Percentiles rank a stretch among this genome's conserved stretches.
These are phyloP conservation scores for Leptographium galeiforme DNA, from an alignment of 2,329 filamentous ascomycete genomes.

Conservation along the genomic window DNA sequence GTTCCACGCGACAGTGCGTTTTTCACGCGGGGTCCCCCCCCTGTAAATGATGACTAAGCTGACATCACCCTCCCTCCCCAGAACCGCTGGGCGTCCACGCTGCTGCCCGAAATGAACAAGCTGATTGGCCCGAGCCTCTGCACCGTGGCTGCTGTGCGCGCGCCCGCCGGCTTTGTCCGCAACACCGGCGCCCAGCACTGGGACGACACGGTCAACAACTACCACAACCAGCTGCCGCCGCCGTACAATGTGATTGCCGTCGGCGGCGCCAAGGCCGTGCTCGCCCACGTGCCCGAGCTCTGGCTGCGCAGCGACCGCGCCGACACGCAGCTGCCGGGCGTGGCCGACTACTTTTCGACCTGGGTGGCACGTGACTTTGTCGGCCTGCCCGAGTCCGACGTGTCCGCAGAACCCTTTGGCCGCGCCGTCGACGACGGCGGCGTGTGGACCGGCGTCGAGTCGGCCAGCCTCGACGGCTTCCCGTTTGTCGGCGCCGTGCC, in stretches of 20 bases:
- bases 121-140: conserved; percentile 61
- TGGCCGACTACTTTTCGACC: neutral
- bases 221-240: conserved; percentile 4
- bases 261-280: conserved; percentile 4
- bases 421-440: neutral
- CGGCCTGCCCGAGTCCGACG: neutral
- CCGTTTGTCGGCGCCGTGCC: conserved; percentile 1
- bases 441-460: conserved; percentile 3
- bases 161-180: neutral
- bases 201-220: conserved; percentile 2
- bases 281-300: neutral
- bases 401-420: neutral
- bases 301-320: conserved; percentile 2
- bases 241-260: conserved; percentile 2
- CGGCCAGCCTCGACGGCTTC: neutral
- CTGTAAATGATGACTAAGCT: neutral
- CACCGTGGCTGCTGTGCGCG: conserved; percentile 41
- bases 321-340: conserved; percentile 1
- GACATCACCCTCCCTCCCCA: conserved; percentile 24
- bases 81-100: conserved; percentile 67
- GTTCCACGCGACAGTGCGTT: conserved; percentile 50
- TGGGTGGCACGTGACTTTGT: neutral
- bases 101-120: conserved; percentile 54
- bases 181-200: conserved; percentile 4
- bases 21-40: too few relatives aligned